Conservation (phyloP, 2,329 filamentous ascomycete genomes). For the Pseudogymnoascus pannorum region DNA sequence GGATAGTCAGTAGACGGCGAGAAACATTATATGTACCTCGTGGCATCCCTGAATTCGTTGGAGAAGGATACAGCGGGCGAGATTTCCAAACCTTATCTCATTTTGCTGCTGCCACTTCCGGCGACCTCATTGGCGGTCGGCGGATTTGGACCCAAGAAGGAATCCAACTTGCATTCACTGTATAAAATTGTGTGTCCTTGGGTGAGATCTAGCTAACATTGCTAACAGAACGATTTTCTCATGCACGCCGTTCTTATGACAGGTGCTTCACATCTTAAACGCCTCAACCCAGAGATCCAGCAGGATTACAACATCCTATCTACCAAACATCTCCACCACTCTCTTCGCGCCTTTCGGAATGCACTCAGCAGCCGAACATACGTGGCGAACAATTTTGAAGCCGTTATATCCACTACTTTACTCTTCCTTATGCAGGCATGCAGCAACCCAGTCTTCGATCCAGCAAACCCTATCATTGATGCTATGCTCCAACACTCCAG, state of each 20-base stretch:
- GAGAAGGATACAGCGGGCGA: not conserved
- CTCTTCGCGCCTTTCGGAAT: constrained; percentile 14
- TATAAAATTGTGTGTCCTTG: not conserved
- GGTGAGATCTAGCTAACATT: not conserved
- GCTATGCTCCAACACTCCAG: constrained; percentile 16
- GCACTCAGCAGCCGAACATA: constrained; percentile 10
- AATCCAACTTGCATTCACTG: constrained; percentile 17
- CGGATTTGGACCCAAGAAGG: constrained; percentile 15
- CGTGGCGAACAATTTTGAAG: constrained; percentile 13
- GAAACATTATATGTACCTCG: not conserved
- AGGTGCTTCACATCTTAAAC: constrained; percentile 9
- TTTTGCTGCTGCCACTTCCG: not conserved
- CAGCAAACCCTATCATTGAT: constrained; percentile 9
- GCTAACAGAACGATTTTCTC: constrained; percentile 15
- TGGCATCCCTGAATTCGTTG: not conserved
- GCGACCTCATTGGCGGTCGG: not conserved
- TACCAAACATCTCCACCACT: constrained; percentile 14
- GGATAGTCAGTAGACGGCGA: not conserved
- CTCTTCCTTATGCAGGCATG: constrained; percentile 14
- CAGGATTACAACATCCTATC: constrained; percentile 11
- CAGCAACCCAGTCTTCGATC: not conserved
- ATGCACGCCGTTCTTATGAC: constrained; percentile 16
- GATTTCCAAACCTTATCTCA: not conserved
- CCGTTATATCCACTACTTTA: constrained; percentile 17
- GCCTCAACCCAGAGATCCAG: not conserved